Evolutionary conservation across 192 early-diverging fungal genomes (phyloP).

Genomic region (Coemansia sp.): DNA sequence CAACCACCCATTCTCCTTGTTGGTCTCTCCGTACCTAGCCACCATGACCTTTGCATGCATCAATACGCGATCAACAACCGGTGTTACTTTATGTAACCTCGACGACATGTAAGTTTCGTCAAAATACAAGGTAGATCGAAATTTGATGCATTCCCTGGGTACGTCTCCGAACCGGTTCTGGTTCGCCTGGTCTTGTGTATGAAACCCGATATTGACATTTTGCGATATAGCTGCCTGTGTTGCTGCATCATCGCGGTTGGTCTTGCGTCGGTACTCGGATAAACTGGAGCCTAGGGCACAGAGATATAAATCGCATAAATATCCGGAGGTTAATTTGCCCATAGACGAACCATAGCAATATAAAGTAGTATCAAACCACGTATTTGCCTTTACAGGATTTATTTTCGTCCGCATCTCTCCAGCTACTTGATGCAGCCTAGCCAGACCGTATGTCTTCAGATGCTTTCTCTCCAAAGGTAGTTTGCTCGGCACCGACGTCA

Average conservation of each 20-base stretch:
- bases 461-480: conserved; percentile 22
- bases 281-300: conserved; percentile 8
- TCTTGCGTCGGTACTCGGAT: neutral
- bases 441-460: conserved; percentile 55
- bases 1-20: conserved; percentile 29
- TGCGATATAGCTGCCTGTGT: neutral
- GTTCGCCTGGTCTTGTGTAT: conserved; percentile 26
- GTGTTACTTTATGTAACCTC: conserved; percentile 21
- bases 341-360: conserved; percentile 51
- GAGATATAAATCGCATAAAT: conserved; percentile 24
- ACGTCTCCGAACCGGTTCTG: conserved; percentile 13
- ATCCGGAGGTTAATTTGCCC: conserved; percentile 14
- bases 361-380: conserved; percentile 11
- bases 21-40: conserved; percentile 7
- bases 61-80: conserved; percentile 4
- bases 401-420: conserved; percentile 8
- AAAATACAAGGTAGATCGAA: conserved; percentile 9
- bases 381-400: neutral
- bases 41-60: conserved; percentile 39
- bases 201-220: conserved; percentile 31
- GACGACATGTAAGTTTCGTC: conserved; percentile 3
- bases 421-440: conserved; percentile 48
- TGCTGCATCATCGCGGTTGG: too few species aligned
- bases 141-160: conserved; percentile 19
- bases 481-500: conserved; percentile 59